Base-by-base conservation (phyloP, 768 basidiomycete genomes). In the Fistulinella prunicolor region DNA sequence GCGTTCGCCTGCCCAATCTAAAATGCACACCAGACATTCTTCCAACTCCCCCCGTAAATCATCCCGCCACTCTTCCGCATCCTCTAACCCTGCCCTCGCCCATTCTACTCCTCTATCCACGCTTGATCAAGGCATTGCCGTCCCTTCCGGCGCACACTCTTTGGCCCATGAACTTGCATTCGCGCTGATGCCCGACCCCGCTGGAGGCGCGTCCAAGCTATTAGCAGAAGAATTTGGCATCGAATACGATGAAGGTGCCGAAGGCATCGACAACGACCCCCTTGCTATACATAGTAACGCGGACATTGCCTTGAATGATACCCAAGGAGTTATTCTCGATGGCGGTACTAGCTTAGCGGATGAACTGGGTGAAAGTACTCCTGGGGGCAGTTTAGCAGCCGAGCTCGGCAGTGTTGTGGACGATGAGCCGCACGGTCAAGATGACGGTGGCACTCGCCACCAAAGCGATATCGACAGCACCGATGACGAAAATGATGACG, bases 171-270 rank as follows among this genome's bases (percentile, higher is more conserved):
- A 93, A 61, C 80, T 93, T 29, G 90, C 91, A 6, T 81, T 85
- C 28, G 90, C 90, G 9, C 76, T 93, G 46, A 87, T 91, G 82
- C 90, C 89, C 20, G 90, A 93, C 68, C 89, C 91, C 0, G 85
- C 78, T 42, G 74, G 80, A 22, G 81, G 86, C 45, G 37, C 67
- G 21, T 90, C 88, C 20, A 85, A 81, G 64, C 66, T 90, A 26
- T 74, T 93, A 6, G 87, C 87, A 12, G 90, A 92, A 67, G 91
- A 93, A 66, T 89, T 93, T 54, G 90, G 90, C 9, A 85, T 93
- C 52, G 90, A 92, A 61, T 91, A 87, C 55, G 90, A 92, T 52
- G 88, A 90, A 62, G 89, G 86, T 38, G 86, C 86, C 23, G 87
- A 90, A 68, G 87, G 86, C 32, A 87, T 86, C 47, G 89, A 79